Percentiles rank a stretch among this genome's conserved stretches.
These are phyloP conservation scores for Pterocarpus santalinus DNA, from an alignment of 306 rosid species.

Conservation along the genomic window DNA sequence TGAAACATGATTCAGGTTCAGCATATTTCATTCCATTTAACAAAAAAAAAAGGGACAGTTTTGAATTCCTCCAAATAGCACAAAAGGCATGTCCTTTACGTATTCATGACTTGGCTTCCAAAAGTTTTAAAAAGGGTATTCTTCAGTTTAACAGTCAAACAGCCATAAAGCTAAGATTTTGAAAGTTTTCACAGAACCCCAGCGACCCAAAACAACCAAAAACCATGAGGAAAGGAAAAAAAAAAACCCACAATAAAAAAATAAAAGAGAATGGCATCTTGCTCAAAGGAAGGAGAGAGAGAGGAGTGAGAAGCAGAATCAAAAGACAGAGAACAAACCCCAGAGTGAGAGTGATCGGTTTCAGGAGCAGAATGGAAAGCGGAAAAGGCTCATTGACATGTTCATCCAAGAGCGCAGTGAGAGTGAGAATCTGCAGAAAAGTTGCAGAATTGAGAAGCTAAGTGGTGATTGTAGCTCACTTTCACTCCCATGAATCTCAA, in stretches of 20 bases:
- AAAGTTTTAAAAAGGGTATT: conserved; percentile 12
- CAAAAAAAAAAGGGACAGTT: conserved; percentile 4
- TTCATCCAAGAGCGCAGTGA: conserved; percentile 20
- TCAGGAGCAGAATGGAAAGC: conserved; percentile 22
- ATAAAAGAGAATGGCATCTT: not conserved
- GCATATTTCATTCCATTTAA: conserved; percentile 35
- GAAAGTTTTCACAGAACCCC: conserved; percentile 36
- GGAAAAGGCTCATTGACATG: conserved; percentile 44
- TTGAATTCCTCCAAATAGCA: not conserved
- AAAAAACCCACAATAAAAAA: conserved; percentile 38
- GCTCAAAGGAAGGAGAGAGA: not conserved
- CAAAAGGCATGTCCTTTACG: not conserved
- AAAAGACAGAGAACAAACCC: conserved; percentile 24
- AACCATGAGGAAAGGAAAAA: not conserved
- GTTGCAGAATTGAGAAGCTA: conserved; percentile 45
- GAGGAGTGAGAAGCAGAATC: too few relatives aligned
- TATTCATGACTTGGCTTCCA: not conserved
- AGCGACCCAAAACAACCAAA: conserved; percentile 33
- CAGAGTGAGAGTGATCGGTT: conserved; percentile 47
- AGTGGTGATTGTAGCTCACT: conserved; percentile 37
- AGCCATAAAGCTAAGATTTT: conserved; percentile 38
- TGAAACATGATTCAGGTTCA: conserved; percentile 24
- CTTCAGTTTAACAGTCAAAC: conserved; percentile 34
- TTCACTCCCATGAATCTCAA: conserved; percentile 44
- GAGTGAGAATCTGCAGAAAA: conserved; percentile 47